A percentile compares a stretch with the other conserved stretches of the same genome.
Conservation (phyloP, 2,329 filamentous ascomycete genomes). For the Ophiosphaerella narmari region DNA sequence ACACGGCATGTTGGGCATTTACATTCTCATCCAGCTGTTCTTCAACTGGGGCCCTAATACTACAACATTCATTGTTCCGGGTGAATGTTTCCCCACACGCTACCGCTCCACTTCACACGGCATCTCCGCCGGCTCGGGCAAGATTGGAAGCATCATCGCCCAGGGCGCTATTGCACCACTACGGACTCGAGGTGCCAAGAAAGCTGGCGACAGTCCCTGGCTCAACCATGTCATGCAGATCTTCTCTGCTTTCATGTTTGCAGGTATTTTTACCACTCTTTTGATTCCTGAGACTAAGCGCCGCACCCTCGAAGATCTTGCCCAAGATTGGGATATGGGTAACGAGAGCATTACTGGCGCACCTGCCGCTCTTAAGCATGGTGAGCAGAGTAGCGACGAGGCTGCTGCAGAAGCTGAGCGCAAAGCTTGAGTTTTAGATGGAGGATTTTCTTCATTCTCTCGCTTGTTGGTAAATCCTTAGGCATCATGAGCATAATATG, state of each 20-base stretch:
- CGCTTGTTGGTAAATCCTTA: not conserved
- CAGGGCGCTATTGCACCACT: constrained; percentile 55
- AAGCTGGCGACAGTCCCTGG: constrained; percentile 60
- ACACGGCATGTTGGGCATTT: constrained; percentile 51
- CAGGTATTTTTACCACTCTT: constrained; percentile 68
- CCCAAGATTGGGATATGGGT: constrained; percentile 47
- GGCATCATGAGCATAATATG: too few relatives aligned
- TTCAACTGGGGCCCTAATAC: constrained; percentile 58
- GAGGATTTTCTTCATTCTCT: not conserved
- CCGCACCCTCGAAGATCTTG: constrained; percentile 72
- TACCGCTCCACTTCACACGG: constrained; percentile 57
- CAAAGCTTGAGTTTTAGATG: constrained; percentile 7
- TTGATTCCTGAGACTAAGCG: constrained; percentile 79
- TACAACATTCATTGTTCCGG: constrained; percentile 58
- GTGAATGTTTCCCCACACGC: constrained; percentile 56
- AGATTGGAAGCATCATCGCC: constrained; percentile 56
- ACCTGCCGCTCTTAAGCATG: constrained; percentile 20
- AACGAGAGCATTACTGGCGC: constrained; percentile 37
- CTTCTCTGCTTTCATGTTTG: constrained; percentile 79
- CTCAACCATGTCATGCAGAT: constrained; percentile 76
- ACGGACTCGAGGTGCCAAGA: constrained; percentile 56
- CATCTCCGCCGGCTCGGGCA: constrained; percentile 55
- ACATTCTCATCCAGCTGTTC: constrained; percentile 56
- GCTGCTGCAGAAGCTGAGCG: constrained; percentile 6
- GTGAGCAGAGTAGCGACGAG: constrained; percentile 30